Conservation (phyloP, 2,329 filamentous ascomycete species). For the Penicillium digitatum region DNA sequence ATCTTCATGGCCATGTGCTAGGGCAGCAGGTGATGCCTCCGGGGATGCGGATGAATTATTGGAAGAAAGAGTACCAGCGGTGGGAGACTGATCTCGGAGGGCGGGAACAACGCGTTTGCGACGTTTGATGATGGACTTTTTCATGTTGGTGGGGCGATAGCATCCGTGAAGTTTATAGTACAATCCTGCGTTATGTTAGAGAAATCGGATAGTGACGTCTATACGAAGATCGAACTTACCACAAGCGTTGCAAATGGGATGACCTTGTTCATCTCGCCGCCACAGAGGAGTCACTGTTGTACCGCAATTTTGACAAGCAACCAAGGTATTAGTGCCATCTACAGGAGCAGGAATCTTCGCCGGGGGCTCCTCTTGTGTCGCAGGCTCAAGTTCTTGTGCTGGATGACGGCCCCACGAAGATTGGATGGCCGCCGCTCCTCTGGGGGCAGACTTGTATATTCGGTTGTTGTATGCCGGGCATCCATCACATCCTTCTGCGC, state of each 20-base stretch:
- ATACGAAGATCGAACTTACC: slow-evolving; percentile 57
- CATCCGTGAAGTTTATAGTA: slow-evolving; percentile 96
- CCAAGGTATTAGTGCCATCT: slow-evolving; percentile 55
- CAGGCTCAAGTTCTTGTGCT: slow-evolving; percentile 25
- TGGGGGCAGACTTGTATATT: slow-evolving; percentile 73
- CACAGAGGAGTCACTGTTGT: slow-evolving; percentile 96
- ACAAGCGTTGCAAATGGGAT: slow-evolving; percentile 98
- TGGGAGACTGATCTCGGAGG: slow-evolving; percentile 48
- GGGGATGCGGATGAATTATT: slow-evolving; percentile 44
- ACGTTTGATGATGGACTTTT: slow-evolving; percentile 94
- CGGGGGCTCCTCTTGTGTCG: slow-evolving; percentile 24
- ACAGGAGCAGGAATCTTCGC: slow-evolving; percentile 19
- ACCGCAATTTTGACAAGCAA: slow-evolving; percentile 93
- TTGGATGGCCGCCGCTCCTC: slow-evolving; percentile 38
- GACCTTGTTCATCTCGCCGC: slow-evolving; percentile 88
- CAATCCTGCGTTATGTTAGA: slow-evolving; percentile 57
- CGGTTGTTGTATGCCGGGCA: slow-evolving; percentile 98
- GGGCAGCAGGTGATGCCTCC: slow-evolving; percentile 35
- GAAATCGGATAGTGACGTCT: neutral
- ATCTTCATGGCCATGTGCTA: slow-evolving; percentile 31
- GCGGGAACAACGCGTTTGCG: slow-evolving; percentile 91
- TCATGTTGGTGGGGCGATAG: slow-evolving; percentile 95
- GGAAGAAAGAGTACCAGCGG: slow-evolving; percentile 39
- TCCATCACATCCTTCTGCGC: slow-evolving; percentile 88
- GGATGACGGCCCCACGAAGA: slow-evolving; percentile 32